Evolutionary conservation across 2,329 filamentous ascomycete genomes (phyloP).

Genomic region (Drechslerella stenobrocha): DNA sequence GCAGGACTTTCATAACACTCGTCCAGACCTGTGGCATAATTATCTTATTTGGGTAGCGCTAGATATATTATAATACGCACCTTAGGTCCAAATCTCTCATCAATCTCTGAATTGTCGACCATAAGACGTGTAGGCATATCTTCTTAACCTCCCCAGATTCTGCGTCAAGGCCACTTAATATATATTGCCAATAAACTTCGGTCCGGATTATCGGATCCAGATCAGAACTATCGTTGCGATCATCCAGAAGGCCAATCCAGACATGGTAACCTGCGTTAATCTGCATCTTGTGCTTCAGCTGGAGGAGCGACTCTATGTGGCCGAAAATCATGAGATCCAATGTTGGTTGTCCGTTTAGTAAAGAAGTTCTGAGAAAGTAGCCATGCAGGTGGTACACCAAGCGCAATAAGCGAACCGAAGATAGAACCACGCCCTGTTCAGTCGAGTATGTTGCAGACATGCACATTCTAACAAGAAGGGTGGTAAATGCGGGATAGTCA

Average conservation of each 20-base stretch:
- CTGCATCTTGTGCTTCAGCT: conserved; percentile 27
- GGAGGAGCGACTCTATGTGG: conserved; percentile 30
- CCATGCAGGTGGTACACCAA: conserved; percentile 24
- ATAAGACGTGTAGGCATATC: conserved; percentile 51
- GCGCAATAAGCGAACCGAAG: conserved; percentile 33
- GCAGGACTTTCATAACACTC: not conserved
- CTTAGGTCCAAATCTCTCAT: conserved; percentile 17
- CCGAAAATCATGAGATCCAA: conserved; percentile 26
- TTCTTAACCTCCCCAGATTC: conserved; percentile 51
- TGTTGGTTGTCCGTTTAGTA: conserved; percentile 1
- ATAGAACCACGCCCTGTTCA: conserved; percentile 32
- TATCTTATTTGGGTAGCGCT: too few species aligned
- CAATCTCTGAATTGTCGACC: conserved; percentile 48
- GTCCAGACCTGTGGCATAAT: not conserved
- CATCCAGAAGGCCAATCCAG: conserved; percentile 38
- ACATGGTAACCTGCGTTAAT: conserved; percentile 41
- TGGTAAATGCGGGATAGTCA: conserved; percentile 8
- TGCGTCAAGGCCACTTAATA: conserved; percentile 49
- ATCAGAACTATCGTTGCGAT: conserved; percentile 19
- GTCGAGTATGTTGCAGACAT: conserved; percentile 25
- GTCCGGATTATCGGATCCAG: conserved; percentile 23
- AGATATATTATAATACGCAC: conserved; percentile 1
- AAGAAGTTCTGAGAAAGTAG: conserved; percentile 2
- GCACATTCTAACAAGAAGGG: conserved; percentile 19
- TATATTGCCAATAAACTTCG: conserved; percentile 36